phyloP scores from a whole-genome alignment of 805 yeast genomes.

The Hanseniaspora hatyaiensis region DNA sequence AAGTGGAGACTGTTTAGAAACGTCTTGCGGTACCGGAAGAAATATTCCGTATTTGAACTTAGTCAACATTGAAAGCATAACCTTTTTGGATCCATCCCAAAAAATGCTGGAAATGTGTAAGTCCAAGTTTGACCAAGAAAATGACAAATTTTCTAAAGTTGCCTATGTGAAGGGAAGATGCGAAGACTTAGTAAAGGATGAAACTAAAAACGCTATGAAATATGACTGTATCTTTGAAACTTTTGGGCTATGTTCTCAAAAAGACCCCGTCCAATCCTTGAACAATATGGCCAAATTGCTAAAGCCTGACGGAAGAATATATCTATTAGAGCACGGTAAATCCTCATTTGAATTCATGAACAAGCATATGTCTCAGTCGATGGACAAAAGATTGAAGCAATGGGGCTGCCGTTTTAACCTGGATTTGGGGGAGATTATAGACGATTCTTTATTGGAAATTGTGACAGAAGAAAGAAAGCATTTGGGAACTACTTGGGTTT shows the following conservation, averaged over 20 bases:
- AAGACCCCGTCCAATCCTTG: conserved; percentile 78
- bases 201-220: conserved; percentile 33
- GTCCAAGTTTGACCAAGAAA: conserved; percentile 55
- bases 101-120: conserved; percentile 77
- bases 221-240: conserved; percentile 91
- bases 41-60: conserved; percentile 66
- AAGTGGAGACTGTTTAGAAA: conserved; percentile 84
- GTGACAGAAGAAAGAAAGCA: conserved; percentile 72
- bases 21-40: conserved; percentile 93
- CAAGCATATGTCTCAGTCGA: conserved; percentile 65
- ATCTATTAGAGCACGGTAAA: conserved; percentile 85
- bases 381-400: conserved; percentile 67
- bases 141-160: conserved; percentile 57
- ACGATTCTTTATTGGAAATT: conserved; percentile 70
- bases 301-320: conserved; percentile 81
- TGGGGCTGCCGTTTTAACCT: conserved; percentile 99
- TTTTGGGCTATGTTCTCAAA: conserved; percentile 90
- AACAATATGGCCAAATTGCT: conserved; percentile 59
- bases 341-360: conserved; percentile 71
- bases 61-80: conserved; percentile 52
- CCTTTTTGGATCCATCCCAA: conserved; percentile 73
- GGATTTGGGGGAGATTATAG: conserved; percentile 79
- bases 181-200: conserved; percentile 51
- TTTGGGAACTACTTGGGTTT: conserved; percentile 85
- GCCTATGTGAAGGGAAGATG: conserved; percentile 88